These are phyloP conservation scores for Wickerhamiella qilinensis DNA, from an alignment of 805 yeast species.

Conservation along the genomic window DNA sequence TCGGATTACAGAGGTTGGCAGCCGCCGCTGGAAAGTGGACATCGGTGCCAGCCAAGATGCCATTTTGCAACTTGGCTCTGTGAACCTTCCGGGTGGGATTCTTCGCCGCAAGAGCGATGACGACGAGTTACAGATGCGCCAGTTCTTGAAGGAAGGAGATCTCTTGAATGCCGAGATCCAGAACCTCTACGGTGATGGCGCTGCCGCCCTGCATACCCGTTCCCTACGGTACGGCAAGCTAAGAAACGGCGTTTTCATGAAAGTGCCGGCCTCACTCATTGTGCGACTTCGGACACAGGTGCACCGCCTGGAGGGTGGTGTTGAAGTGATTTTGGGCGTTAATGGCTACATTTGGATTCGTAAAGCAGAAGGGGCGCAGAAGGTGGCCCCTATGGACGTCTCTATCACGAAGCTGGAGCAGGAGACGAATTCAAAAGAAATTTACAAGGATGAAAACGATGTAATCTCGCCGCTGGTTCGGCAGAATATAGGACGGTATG, in stretches of 20 bases:
- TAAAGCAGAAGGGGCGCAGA: constrained; percentile 32
- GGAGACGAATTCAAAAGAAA: constrained; percentile 81
- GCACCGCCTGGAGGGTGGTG: constrained; percentile 79
- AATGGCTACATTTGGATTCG: constrained; percentile 91
- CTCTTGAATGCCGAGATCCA: constrained; percentile 92
- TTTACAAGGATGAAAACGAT: constrained; percentile 81
- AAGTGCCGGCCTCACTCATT: constrained; percentile 69
- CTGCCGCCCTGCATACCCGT: constrained; percentile 88
- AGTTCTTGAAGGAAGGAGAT: constrained; percentile 89
- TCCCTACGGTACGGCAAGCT: constrained; percentile 90
- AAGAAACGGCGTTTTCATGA: constrained; percentile 71
- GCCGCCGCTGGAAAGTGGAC: constrained; percentile 91
- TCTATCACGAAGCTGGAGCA: constrained; percentile 78
- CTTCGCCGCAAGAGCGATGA: constrained; percentile 84
- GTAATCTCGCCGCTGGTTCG: constrained; percentile 43
- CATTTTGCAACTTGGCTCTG: constrained; percentile 81
- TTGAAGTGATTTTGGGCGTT: constrained; percentile 79
- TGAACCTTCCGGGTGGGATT: constrained; percentile 94
- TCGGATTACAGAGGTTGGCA: constrained; percentile 83
- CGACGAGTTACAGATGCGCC: constrained; percentile 94
- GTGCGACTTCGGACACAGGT: constrained; percentile 78
- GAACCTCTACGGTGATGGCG: constrained; percentile 72
- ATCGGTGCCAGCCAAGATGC: constrained; percentile 94
- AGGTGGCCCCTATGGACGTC: constrained; percentile 19
- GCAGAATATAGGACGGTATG: constrained; percentile 67